Conservation (phyloP, 176 grass and related monocot genomes). For the Oryza longistaminata region DNA sequence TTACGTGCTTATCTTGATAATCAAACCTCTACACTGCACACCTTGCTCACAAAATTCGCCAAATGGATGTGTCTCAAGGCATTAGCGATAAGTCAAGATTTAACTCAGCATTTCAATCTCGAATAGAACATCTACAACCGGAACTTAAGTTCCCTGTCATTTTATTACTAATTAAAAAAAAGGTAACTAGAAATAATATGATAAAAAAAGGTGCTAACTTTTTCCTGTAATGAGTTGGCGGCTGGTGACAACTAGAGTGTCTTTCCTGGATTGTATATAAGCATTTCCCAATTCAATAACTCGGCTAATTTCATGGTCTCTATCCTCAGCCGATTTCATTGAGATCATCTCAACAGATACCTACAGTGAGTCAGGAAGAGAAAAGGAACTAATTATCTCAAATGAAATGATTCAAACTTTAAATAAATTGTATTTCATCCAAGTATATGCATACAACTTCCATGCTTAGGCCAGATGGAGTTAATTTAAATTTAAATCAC, state of each 20-base stretch:
- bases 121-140: too few species aligned
- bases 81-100: background rate
- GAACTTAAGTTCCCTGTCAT: background rate
- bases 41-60: background rate
- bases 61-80: background rate
- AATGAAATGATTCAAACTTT: constrained; percentile 12
- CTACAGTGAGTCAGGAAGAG: constrained; percentile 47
- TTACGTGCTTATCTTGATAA: constrained; percentile 6
- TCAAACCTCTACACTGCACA: background rate
- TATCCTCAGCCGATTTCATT: constrained; percentile 70
- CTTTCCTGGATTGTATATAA: constrained; percentile 72
- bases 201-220: constrained; percentile 55
- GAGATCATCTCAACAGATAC: constrained; percentile 86
- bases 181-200: constrained; percentile 1
- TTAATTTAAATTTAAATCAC: constrained; percentile 55
- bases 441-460: background rate
- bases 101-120: background rate
- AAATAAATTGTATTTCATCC: constrained; percentile 35
- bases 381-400: constrained; percentile 36
- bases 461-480: constrained; percentile 23
- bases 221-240: constrained; percentile 83
- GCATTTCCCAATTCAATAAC: constrained; percentile 72
- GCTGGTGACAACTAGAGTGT: constrained; percentile 90
- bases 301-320: constrained; percentile 77
- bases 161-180: constrained; percentile 5